Base-by-base conservation (phyloP, 2,329 filamentous ascomycete species). In the Colletotrichum nymphaeae region DNA sequence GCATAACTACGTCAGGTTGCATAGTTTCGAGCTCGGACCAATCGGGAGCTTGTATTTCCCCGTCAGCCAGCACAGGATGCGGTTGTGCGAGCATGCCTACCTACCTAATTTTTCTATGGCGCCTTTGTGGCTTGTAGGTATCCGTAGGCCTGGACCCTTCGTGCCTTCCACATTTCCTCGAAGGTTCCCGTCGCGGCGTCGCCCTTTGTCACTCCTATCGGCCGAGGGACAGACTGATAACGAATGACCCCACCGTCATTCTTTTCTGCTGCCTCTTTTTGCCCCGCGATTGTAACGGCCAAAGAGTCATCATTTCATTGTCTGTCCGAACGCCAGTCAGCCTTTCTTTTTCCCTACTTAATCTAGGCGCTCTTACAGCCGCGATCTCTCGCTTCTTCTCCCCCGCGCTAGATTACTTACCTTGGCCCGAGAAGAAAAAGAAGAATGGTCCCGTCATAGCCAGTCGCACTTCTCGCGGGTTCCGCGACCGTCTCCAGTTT, bases 251-350 rank as follows among this genome's bases (percentile, higher is more conserved):
- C 57, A 37, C 35, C n/a, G 11, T 62, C 49, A 56, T 64, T 57
- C 49, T 66, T 56, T 60, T 28, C 14, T 46, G 14, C n/a, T 32
- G 19, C 26, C 46, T 6, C n/a, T 32, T 32, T 9, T 68, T 74
- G 72, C 72, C 72, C 72, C 68, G 58, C 72, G 70, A 74, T 69
- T 63, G 22, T 24, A 46, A 53, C 73, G 73, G 73, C 73, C 65
- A 74, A 67, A 66, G 68, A 75, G 73, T 75, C 73, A 74, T 73
- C 69, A 63, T 60, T 52, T 26, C 19, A 59, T 56, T 65, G n/a
- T 32, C 62, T 62, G 52, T 32, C 32, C 63, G 16, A 49, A 49
- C 62, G 62, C 49, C 56, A 57, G 55, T 42, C 69, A 65, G 71
- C 71, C 55, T 22, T 14, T 70, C 60, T 49, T 72, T 16, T 35